Evolutionary conservation across 2,329 filamentous ascomycete species (phyloP).

Genomic region (Alternaria conjuncta): DNA sequence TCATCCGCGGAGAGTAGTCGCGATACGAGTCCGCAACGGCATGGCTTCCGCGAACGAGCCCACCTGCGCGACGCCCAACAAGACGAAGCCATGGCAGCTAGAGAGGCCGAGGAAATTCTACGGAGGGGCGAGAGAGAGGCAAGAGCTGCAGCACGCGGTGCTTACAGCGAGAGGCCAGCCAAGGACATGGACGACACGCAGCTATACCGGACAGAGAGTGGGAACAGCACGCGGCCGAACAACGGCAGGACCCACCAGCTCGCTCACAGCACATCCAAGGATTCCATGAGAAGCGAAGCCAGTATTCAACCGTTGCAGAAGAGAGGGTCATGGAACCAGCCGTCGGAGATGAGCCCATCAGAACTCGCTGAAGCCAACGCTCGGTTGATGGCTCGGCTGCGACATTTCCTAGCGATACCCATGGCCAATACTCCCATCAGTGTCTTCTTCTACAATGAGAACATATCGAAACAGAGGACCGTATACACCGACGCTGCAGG

Average conservation of each 20-base stretch:
- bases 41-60: slow-evolving; percentile 43
- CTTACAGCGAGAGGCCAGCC: slow-evolving; percentile 72
- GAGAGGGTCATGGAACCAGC: slow-evolving; percentile 57
- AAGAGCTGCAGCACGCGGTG: slow-evolving; percentile 71
- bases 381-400: slow-evolving; percentile 84
- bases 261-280: slow-evolving; percentile 33
- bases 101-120: slow-evolving; percentile 79
- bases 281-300: slow-evolving; percentile 36
- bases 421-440: slow-evolving; percentile 80
- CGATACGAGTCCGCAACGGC: slow-evolving; percentile 51
- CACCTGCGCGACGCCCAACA: slow-evolving; percentile 59
- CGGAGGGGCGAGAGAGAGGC: slow-evolving; percentile 74
- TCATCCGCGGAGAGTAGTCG: slow-evolving; percentile 53
- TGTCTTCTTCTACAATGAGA: slow-evolving; percentile 92
- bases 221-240: slow-evolving; percentile 31
- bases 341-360: slow-evolving; percentile 71
- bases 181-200: slow-evolving; percentile 54
- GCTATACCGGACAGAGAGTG: slow-evolving; percentile 47
- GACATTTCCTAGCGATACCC: slow-evolving; percentile 88
- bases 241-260: slow-evolving; percentile 27
- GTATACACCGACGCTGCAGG: slow-evolving; percentile 86
- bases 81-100: slow-evolving; percentile 72
- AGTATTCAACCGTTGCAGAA: slow-evolving; percentile 52
- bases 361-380: slow-evolving; percentile 82
- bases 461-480: slow-evolving; percentile 80